Evolutionary conservation across 2,329 filamentous ascomycete species (phyloP).

Genomic region (Beauveria sp.): DNA sequence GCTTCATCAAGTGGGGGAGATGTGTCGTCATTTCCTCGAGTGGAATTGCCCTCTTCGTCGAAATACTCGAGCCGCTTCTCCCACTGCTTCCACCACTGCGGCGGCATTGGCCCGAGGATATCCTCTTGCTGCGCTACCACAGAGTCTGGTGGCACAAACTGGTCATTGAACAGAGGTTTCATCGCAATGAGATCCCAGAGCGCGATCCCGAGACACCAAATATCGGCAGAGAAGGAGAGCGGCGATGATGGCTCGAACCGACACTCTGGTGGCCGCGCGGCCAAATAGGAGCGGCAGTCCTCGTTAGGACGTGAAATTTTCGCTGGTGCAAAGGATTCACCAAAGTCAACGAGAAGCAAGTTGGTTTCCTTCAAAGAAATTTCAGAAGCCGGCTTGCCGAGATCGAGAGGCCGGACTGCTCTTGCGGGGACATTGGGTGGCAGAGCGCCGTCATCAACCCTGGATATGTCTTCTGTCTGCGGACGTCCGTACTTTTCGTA

Average conservation of each 20-base stretch:
- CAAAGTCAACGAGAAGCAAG: conserved; percentile 27
- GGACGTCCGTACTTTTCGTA: conserved; percentile 24
- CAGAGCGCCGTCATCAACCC: conserved; percentile 17
- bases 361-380: conserved; percentile 21
- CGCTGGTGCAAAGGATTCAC: conserved; percentile 22
- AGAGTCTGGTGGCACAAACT: conserved; percentile 14
- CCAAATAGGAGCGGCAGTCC: conserved; percentile 15
- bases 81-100: conserved; percentile 12
- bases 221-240: conserved; percentile 14
- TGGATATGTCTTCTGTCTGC: conserved; percentile 19
- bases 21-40: conserved; percentile 2
- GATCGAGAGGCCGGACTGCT: conserved; percentile 16
- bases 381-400: conserved; percentile 22
- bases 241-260: conserved; percentile 8
- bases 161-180: conserved; percentile 17
- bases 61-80: conserved; percentile 3
- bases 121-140: conserved; percentile 18
- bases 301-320: conserved; percentile 17
- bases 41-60: background rate
- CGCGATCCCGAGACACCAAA: conserved; percentile 17
- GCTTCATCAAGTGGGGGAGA: conserved; percentile 19
- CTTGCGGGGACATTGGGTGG: conserved; percentile 20
- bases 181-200: conserved; percentile 19
- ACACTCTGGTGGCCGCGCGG: conserved; percentile 9
- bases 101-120: conserved; percentile 15